Conservation (phyloP, 2,329 filamentous ascomycete species). For the Cercospora janseana region DNA sequence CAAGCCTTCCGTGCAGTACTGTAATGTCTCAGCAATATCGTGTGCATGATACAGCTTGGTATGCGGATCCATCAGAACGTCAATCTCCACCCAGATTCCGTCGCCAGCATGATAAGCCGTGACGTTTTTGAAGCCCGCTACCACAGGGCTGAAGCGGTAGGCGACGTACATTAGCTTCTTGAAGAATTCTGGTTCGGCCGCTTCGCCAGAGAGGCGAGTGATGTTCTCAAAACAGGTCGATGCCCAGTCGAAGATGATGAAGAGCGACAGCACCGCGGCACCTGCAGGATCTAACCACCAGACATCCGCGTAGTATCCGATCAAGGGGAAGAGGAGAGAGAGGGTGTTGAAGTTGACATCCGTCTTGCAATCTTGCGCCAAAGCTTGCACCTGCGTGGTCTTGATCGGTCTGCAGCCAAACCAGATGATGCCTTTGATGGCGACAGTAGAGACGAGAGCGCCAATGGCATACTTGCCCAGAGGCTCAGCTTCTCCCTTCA, state of each 20-base stretch:
- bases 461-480: constrained; percentile 56
- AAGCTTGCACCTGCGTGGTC: constrained; percentile 62
- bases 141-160: constrained; percentile 43
- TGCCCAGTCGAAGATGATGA: constrained; percentile 68
- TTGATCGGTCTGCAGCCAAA: constrained; percentile 59
- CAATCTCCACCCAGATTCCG: constrained; percentile 62
- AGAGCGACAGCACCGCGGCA: constrained; percentile 61
- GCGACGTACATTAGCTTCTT: constrained; percentile 61
- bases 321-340: constrained; percentile 60
- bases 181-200: constrained; percentile 51
- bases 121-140: constrained; percentile 40
- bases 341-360: constrained; percentile 65
- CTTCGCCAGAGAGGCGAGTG: constrained; percentile 58
- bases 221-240: constrained; percentile 59
- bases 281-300: constrained; percentile 69
- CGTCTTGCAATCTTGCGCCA: constrained; percentile 63
- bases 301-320: constrained; percentile 57
- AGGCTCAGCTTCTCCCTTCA: constrained; percentile 48
- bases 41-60: constrained; percentile 55
- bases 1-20: constrained; percentile 59
- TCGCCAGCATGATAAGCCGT: constrained; percentile 62
- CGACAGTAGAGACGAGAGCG: constrained; percentile 57
- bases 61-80: constrained; percentile 57
- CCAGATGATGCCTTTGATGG: constrained; percentile 61
- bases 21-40: constrained; percentile 62